Conservation (phyloP, 106 monocot genomes). For the Dendrobium chrysotoxum region DNA sequence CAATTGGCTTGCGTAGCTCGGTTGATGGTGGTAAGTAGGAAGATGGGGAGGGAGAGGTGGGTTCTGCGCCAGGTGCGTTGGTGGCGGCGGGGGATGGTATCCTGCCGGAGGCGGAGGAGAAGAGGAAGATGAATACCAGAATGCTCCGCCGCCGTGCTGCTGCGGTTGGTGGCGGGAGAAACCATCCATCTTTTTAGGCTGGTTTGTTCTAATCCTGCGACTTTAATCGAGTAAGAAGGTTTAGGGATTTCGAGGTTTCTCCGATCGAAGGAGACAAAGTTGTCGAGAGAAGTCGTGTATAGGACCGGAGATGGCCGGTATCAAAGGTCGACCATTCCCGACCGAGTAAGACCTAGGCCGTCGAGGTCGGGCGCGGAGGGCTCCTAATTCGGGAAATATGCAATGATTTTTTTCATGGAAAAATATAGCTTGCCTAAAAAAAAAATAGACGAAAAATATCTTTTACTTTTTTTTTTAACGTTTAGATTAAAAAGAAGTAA, state of each 20-base stretch:
- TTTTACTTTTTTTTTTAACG: too few species aligned
- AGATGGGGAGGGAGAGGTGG: slow-evolving; percentile 1
- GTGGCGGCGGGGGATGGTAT: neutral
- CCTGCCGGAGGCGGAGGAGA: slow-evolving; percentile 12
- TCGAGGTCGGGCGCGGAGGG: too few species aligned
- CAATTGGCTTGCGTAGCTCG: neutral
- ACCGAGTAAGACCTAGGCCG: too few species aligned
- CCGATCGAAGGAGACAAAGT: neutral
- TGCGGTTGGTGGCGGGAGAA: slow-evolving; percentile 7
- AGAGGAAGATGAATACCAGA: slow-evolving; percentile 19
- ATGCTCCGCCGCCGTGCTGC: slow-evolving; percentile 5
- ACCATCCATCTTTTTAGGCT: slow-evolving; percentile 7
- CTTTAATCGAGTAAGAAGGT: neutral
- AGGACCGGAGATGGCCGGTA: neutral
- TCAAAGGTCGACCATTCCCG: too few species aligned
- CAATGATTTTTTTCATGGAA: too few species aligned
- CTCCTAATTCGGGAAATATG: too few species aligned
- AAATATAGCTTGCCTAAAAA: too few species aligned
- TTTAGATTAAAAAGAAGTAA: too few species aligned
- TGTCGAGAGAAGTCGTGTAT: neutral
- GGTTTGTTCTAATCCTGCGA: neutral
- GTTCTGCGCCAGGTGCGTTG: neutral
- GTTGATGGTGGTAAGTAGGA: slow-evolving; percentile 9
- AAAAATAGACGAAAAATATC: too few species aligned
- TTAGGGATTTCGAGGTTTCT: slow-evolving; percentile 4